phyloP scores from a whole-genome alignment of 192 early-diverging fungal species.

The Anaeromyces robustus region DNA sequence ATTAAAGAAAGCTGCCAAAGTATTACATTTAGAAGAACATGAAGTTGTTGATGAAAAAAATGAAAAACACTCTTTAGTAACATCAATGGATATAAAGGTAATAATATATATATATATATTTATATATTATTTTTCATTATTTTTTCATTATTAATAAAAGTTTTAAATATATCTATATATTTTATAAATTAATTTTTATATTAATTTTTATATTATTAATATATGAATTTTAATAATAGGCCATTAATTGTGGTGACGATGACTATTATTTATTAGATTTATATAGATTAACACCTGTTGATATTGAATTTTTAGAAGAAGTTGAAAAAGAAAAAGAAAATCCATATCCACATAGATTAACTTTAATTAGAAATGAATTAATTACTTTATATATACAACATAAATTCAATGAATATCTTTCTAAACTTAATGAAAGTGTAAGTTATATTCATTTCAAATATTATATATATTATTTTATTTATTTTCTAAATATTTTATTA shows the following conservation, averaged over 20 bases:
- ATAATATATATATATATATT: not conserved
- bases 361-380: slow-evolving; percentile 74
- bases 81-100: slow-evolving; percentile 74
- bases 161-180: no score
- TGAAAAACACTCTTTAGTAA: slow-evolving; percentile 44
- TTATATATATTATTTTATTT: no score
- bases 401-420: slow-evolving; percentile 38
- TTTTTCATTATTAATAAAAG: no score
- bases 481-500: no score
- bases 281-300: slow-evolving; percentile 78
- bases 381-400: slow-evolving; percentile 71
- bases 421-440: slow-evolving; percentile 3
- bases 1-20: slow-evolving; percentile 52
- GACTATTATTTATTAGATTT: slow-evolving; percentile 86
- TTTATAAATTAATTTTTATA: not conserved
- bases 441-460: no score
- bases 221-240: slow-evolving; percentile 10
- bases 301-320: slow-evolving; percentile 60
- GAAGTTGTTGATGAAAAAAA: slow-evolving; percentile 52
- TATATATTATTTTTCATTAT: not conserved
- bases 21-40: slow-evolving; percentile 68
- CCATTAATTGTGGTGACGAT: slow-evolving; percentile 77
- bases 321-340: slow-evolving; percentile 43
- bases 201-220: not conserved
- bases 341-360: slow-evolving; percentile 72